Base-by-base conservation (phyloP, 2,329 filamentous ascomycete genomes). In the Paraconiothyrium sp. region DNA sequence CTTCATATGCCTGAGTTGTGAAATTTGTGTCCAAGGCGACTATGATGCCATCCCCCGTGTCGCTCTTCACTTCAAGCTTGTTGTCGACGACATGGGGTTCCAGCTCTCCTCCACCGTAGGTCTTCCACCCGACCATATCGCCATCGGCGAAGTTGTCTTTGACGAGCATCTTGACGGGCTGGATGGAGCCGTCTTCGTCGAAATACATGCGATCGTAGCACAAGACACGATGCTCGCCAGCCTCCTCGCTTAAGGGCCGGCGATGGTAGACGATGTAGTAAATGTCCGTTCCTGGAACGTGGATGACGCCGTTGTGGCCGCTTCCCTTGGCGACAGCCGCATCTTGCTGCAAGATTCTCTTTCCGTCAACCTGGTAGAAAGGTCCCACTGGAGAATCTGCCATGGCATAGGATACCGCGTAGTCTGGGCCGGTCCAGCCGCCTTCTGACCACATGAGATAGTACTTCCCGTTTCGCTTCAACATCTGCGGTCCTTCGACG, bases 381-480 rank as follows among this genome's bases (percentile, higher is more conserved):
- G 58, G 58, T 1, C 58, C 58, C n/a, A 60, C 14, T 5, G 58
- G 58, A 16, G 58, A 60, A n/a, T 56, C 58, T 14, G 58, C 58
- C 27, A 60, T 46, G 14, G 41, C 41, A 30, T 60, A 60, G n/a
- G 58, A 49, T 20, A 60, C 58, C 8, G 35, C 14, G 20, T 60
- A 60, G 30, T 60, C 44, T n/a, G 58, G 58, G 7, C 58, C 58
- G 2, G 51, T 56, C 58, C 58, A 60, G 13, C 58, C 58, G 27
- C 51, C 58, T 44, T 55, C 58, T 13, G 50, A 55, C 58, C 58
- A 60, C 58, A 60, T 60, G 51, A 60, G 52, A n/a, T 60, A 60
- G 39, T 60, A 60, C 20, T 55, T 60, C 14, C 58, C 58, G 7
- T 56, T 34, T 5, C 51, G 50, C 44, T 60, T 60, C 2, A 60